Conservation (phyloP, 768 basidiomycete species). For the Pisolithus marmoratus region DNA sequence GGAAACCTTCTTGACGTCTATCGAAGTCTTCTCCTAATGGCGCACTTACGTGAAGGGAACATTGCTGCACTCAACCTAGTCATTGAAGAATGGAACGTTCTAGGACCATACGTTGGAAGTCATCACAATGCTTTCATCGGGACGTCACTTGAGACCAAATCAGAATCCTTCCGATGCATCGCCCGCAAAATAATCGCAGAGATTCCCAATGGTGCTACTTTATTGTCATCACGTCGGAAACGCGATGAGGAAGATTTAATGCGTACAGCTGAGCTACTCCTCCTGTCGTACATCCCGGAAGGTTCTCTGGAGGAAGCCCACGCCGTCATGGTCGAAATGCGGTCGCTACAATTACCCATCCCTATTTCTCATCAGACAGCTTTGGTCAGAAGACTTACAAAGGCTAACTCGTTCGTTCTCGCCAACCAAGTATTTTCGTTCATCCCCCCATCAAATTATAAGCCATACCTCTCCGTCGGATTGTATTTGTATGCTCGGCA, state of each 20-base stretch:
- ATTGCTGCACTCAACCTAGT: conserved; percentile 34
- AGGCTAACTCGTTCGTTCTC: conserved; percentile 29
- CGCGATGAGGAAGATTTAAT: conserved; percentile 24
- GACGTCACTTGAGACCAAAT: neutral
- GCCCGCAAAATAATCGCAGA: conserved; percentile 23
- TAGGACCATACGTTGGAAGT: conserved; percentile 20
- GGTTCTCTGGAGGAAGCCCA: conserved; percentile 32
- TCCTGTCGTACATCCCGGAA: conserved; percentile 33
- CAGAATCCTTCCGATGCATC: conserved; percentile 23
- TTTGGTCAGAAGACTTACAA: conserved; percentile 41
- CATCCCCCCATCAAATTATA: conserved; percentile 17
- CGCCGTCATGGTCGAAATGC: conserved; percentile 38
- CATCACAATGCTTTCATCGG: conserved; percentile 1
- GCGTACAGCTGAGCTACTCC: conserved; percentile 35
- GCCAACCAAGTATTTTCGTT: conserved; percentile 42
- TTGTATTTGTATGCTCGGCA: conserved; percentile 48
- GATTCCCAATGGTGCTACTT: conserved; percentile 27
- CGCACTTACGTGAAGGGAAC: conserved; percentile 28
- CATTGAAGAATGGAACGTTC: conserved; percentile 32
- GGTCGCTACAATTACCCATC: conserved; percentile 29
- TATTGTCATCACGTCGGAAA: conserved; percentile 17
- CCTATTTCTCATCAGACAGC: conserved; percentile 24
- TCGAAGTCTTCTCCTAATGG: conserved; percentile 33
- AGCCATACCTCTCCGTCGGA: conserved; percentile 36
- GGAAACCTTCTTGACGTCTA: conserved; percentile 27